Evolutionary conservation across 1,284 basidiomycete species (phyloP), one percentile per base, ranked within the genome.

Genomic region (Acaromyces ingoldii): DNA sequence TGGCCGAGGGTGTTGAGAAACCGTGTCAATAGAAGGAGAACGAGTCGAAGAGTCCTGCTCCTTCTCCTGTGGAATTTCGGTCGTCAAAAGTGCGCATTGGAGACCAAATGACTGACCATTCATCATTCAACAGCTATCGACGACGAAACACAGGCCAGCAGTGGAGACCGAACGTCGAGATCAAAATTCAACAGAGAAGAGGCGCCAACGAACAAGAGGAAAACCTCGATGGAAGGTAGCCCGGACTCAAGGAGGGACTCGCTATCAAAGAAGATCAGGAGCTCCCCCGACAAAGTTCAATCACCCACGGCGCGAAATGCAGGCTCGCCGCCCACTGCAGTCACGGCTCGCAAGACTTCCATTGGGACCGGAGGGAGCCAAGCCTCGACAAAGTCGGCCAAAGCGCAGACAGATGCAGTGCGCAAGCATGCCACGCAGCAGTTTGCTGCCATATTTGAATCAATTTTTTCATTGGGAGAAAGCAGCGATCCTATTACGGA

Each of bases 101-200:
- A n/a, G n/a, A n/a, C n/a, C n/a, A n/a, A n/a, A n/a, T n/a, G n/a
- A n/a, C n/a, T n/a, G n/a, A n/a, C n/a, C n/a, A n/a, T n/a, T n/a
- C n/a, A n/a, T n/a, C n/a, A n/a, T n/a, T n/a, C n/a, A n/a, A n/a
- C n/a, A n/a, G n/a, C n/a, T n/a, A n/a, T n/a, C n/a, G n/a, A n/a
- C n/a, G n/a, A n/a, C n/a, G n/a, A n/a, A n/a, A n/a, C n/a, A n/a
- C n/a, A n/a, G n/a, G n/a, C n/a, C n/a, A n/a, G n/a, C n/a, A n/a
- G n/a, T n/a, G n/a, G n/a, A n/a, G n/a, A n/a, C n/a, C n/a, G n/a
- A n/a, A n/a, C n/a, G n/a, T n/a, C n/a, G n/a, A 15, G 30, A 48
- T 5, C 21, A 43, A 6, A 58, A 62, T 26, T 31, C 44, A 11
- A 47, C 25, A 7, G 57, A 51, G 29, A 60, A 40, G 45, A 54